Conservation (phyloP, 1,139 yeast species). For the Taphrina pruni region DNA sequence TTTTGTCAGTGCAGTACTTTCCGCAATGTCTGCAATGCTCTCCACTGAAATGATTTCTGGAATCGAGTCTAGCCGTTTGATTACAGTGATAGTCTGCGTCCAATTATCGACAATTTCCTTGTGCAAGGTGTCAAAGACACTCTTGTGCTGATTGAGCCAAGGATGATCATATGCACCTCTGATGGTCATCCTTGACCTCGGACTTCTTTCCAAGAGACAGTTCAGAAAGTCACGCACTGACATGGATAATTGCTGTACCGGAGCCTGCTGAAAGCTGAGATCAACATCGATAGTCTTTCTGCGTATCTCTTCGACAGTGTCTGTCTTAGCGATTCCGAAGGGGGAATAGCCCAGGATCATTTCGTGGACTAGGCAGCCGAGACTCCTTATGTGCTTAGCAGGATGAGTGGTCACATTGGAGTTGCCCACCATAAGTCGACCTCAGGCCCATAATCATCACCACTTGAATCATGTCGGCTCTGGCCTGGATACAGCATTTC, state of each 20-base stretch:
- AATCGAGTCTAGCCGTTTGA: slow-evolving; percentile 13
- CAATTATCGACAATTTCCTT: slow-evolving; percentile 12
- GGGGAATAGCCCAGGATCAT: slow-evolving; percentile 28
- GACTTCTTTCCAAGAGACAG: slow-evolving; percentile 55
- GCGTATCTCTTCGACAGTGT: slow-evolving; percentile 9
- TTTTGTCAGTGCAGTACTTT: background rate
- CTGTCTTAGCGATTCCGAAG: slow-evolving; percentile 21
- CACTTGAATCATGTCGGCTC: background rate
- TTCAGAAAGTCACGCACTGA: slow-evolving; percentile 54
- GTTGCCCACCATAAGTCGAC: slow-evolving; percentile 71
- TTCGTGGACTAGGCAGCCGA: slow-evolving; percentile 31
- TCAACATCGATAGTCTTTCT: background rate
- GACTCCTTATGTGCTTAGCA: slow-evolving; percentile 15
- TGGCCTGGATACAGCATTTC: slow-evolving; percentile 24
- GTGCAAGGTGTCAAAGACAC: slow-evolving; percentile 48
- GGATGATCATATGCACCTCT: slow-evolving; percentile 54
- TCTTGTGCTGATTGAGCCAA: slow-evolving; percentile 58
- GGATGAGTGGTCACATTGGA: background rate
- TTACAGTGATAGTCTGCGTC: background rate
- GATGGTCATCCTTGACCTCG: slow-evolving; percentile 53
- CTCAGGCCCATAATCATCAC: slow-evolving; percentile 56
- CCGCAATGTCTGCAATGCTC: background rate
- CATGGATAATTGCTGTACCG: slow-evolving; percentile 6
- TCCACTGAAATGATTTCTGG: slow-evolving; percentile 1
- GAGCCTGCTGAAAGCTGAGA: slow-evolving; percentile 17